Conservation (phyloP, 805 yeast genomes). For the Hanseniaspora guilliermondii region DNA sequence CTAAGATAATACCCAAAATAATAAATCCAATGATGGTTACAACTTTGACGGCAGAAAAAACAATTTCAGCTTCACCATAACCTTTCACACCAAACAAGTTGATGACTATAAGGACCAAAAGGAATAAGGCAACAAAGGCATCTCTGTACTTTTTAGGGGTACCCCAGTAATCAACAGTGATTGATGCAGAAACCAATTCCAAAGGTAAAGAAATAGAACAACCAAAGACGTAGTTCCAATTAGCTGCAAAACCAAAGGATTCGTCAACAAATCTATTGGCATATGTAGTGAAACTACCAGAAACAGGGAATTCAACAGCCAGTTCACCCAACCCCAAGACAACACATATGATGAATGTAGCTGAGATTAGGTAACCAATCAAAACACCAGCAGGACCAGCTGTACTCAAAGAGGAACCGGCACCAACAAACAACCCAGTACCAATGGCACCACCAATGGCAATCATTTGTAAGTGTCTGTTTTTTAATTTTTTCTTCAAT, state of each 20-base stretch:
- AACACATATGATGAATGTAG: slow-evolving; percentile 45
- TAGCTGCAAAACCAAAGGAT: slow-evolving; percentile 54
- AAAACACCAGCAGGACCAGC: slow-evolving; percentile 59
- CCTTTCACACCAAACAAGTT: slow-evolving; percentile 44
- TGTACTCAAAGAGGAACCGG: slow-evolving; percentile 47
- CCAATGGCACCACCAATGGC: slow-evolving; percentile 66
- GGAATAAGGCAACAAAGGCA: slow-evolving; percentile 39
- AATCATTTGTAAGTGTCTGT: slow-evolving; percentile 50
- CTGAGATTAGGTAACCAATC: slow-evolving; percentile 44
- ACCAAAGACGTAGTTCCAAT: slow-evolving; percentile 44
- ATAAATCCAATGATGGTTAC: slow-evolving; percentile 41
- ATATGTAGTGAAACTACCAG: slow-evolving; percentile 53
- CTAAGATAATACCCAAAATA: slow-evolving; percentile 39
- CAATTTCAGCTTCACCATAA: slow-evolving; percentile 44
- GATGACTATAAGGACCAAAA: slow-evolving; percentile 35
- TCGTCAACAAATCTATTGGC: slow-evolving; percentile 46
- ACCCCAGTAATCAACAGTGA: slow-evolving; percentile 43
- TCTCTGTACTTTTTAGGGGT: slow-evolving; percentile 37
- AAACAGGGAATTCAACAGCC: slow-evolving; percentile 48
- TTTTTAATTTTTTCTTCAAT: slow-evolving; percentile 40
- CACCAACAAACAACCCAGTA: slow-evolving; percentile 64
- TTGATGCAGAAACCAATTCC: slow-evolving; percentile 42
- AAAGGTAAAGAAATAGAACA: slow-evolving; percentile 41
- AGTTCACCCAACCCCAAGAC: slow-evolving; percentile 52
- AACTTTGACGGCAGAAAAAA: slow-evolving; percentile 38